A percentile compares a stretch with the other conserved stretches of the same genome.
phyloP scores from a whole-genome alignment of 1,284 basidiomycete species.

The Ceratobasidium sp. region DNA sequence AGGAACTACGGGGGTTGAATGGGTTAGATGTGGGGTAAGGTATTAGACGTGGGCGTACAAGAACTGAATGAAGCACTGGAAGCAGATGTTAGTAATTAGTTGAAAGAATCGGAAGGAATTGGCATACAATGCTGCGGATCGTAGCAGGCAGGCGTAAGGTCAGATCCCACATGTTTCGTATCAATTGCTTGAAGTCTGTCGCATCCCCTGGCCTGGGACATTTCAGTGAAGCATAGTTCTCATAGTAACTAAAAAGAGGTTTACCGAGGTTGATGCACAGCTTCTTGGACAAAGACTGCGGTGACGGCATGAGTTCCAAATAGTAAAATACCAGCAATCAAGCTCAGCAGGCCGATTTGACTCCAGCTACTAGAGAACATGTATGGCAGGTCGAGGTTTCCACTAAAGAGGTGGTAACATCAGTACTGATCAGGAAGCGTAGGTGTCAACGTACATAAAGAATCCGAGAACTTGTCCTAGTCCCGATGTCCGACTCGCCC shows the following conservation, averaged over 20 bases:
- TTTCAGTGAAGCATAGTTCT: background rate
- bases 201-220: slow-evolving; percentile 33
- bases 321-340: slow-evolving; percentile 63
- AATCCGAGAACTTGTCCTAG: slow-evolving; percentile 87
- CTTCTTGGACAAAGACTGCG: slow-evolving; percentile 72
- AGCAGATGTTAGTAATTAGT: slow-evolving; percentile 41
- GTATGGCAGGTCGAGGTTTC: slow-evolving; percentile 78
- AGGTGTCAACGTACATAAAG: too few relatives aligned
- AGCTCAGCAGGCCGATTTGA: slow-evolving; percentile 79
- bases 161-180: slow-evolving; percentile 73
- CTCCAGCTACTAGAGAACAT: slow-evolving; percentile 80
- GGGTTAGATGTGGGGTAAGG: slow-evolving; percentile 4
- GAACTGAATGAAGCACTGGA: slow-evolving; percentile 83
- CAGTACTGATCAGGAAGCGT: too few relatives aligned
- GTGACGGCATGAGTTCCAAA: slow-evolving; percentile 58
- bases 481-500: slow-evolving; percentile 92
- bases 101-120: slow-evolving; percentile 29
- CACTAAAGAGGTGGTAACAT: slow-evolving; percentile 53
- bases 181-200: slow-evolving; percentile 29
- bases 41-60: slow-evolving; percentile 70
- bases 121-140: slow-evolving; percentile 83
- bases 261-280: slow-evolving; percentile 60
- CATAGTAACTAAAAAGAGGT: slow-evolving; percentile 50
- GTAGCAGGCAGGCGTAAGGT: slow-evolving; percentile 76
- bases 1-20: slow-evolving; percentile 65